These are phyloP conservation scores for Fusarium sp. DNA, from an alignment of 2,329 filamentous ascomycete species.

Conservation along the genomic window DNA sequence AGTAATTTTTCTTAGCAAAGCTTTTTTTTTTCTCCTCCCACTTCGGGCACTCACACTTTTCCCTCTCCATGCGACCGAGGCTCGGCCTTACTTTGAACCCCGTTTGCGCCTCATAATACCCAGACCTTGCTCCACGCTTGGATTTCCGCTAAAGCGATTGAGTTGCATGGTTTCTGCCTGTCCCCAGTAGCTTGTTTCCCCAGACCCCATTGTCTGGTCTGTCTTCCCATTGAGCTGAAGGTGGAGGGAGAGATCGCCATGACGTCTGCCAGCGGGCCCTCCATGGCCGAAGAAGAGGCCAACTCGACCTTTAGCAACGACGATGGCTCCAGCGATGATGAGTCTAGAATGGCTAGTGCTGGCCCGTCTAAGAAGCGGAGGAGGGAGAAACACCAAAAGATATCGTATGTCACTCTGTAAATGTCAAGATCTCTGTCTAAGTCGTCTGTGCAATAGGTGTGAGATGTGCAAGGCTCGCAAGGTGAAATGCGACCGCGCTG, in stretches of 20 bases:
- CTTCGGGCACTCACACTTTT: constrained; percentile 8
- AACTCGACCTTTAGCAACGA: constrained; percentile 56
- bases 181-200: constrained; percentile 39
- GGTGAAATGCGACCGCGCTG: constrained; percentile 66
- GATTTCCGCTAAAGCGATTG: constrained; percentile 6
- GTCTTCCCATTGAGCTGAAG: constrained; percentile 22
- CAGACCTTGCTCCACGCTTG: constrained; percentile 15
- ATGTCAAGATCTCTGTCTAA: constrained; percentile 6
- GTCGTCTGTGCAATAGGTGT: constrained; percentile 50
- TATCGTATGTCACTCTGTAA: constrained; percentile 55
- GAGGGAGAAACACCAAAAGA: constrained; percentile 60
- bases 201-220: constrained; percentile 20
- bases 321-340: constrained; percentile 57
- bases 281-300: constrained; percentile 55
- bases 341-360: constrained; percentile 43
- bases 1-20: constrained; percentile 18
- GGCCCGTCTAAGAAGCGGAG: constrained; percentile 57
- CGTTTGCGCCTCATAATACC: constrained; percentile 17
- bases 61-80: constrained; percentile 12
- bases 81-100: constrained; percentile 29
- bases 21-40: constrained; percentile 16
- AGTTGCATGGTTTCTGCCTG: constrained; percentile 29
- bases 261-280: constrained; percentile 45
- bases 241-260: constrained; percentile 51
- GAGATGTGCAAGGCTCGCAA: constrained; percentile 63